These are phyloP conservation scores for Diatrype stigma DNA, from an alignment of 2,329 filamentous ascomycete species.

Conservation along the genomic window DNA sequence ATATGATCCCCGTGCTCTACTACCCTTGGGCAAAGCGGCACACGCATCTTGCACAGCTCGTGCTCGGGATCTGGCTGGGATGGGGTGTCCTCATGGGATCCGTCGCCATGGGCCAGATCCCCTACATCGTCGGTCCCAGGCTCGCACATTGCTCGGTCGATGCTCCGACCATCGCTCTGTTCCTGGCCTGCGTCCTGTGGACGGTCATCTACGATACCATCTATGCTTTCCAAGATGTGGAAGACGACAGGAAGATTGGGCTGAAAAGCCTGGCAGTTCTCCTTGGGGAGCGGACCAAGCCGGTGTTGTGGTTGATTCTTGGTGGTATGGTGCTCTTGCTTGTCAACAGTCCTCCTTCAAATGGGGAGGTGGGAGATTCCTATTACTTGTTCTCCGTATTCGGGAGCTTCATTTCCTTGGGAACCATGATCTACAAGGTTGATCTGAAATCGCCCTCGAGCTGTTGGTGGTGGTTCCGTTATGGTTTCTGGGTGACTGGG, in stretches of 20 bases:
- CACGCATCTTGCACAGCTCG: constrained; percentile 22
- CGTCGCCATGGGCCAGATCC: constrained; percentile 6
- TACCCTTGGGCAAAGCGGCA: constrained; percentile 27
- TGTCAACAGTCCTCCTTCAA: too few species aligned
- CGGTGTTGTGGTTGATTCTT: constrained; percentile 1
- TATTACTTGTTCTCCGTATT: constrained; percentile 7
- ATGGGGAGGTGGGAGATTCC: background rate
- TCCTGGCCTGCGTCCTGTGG: constrained; percentile 16
- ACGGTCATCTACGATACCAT: constrained; percentile 24
- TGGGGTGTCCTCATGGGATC: constrained; percentile 19
- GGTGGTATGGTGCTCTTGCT: background rate
- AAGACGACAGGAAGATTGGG: constrained; percentile 20
- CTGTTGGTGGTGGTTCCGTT: constrained; percentile 18
- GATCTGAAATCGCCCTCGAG: constrained; percentile 7
- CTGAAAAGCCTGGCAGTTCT: constrained; percentile 23
- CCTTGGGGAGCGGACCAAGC: constrained; percentile 6
- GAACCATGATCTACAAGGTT: constrained; percentile 9
- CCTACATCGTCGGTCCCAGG: too few species aligned
- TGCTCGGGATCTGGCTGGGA: constrained; percentile 23
- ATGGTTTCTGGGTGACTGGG: constrained; percentile 13
- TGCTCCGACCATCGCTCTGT: constrained; percentile 9
- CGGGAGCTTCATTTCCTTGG: constrained; percentile 1
- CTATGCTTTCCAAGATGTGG: constrained; percentile 24
- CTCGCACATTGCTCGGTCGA: too few species aligned
- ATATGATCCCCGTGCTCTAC: constrained; percentile 10